These are phyloP conservation scores for Gomphus bonarii DNA, from an alignment of 1,284 basidiomycete genomes.

Conservation along the genomic window DNA sequence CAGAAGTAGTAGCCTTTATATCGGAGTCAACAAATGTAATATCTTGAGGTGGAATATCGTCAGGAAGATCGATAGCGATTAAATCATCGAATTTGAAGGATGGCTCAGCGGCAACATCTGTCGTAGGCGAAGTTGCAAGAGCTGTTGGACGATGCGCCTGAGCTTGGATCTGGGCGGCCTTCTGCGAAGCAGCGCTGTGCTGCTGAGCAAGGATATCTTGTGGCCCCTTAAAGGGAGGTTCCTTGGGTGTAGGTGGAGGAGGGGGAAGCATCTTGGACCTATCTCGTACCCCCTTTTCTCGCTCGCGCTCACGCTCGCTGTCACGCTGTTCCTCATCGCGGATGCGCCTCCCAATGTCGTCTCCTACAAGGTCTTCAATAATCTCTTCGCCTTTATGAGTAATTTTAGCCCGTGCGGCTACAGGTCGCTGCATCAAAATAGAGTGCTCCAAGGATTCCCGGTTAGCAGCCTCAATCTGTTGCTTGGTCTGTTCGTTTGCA, in stretches of 20 bases:
- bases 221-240: constrained; percentile 1
- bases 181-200: constrained; percentile 7
- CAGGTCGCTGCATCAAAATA: constrained; percentile 38
- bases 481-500: constrained; percentile 72
- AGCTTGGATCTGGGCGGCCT: constrained; percentile 5
- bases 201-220: constrained; percentile 11
- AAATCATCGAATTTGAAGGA: constrained; percentile 10
- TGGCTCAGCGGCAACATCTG: constrained; percentile 1
- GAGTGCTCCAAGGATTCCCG: constrained; percentile 74
- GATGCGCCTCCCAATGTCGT: constrained; percentile 8
- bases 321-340: constrained; percentile 21
- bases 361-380: constrained; percentile 68
- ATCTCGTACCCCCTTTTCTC: constrained; percentile 34
- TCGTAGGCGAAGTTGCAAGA: not conserved
- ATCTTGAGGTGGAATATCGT: constrained; percentile 4
- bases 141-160: not conserved
- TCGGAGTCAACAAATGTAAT: not conserved
- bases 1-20: not conserved
- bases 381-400: constrained; percentile 85
- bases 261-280: constrained; percentile 21
- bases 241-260: not conserved
- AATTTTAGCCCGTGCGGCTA: constrained; percentile 69
- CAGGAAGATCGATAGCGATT: constrained; percentile 11
- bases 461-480: constrained; percentile 69
- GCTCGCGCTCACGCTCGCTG: constrained; percentile 39